phyloP scores from a whole-genome alignment of 176 grass and related monocot species.

The Hyparrhenia diplandra region DNA sequence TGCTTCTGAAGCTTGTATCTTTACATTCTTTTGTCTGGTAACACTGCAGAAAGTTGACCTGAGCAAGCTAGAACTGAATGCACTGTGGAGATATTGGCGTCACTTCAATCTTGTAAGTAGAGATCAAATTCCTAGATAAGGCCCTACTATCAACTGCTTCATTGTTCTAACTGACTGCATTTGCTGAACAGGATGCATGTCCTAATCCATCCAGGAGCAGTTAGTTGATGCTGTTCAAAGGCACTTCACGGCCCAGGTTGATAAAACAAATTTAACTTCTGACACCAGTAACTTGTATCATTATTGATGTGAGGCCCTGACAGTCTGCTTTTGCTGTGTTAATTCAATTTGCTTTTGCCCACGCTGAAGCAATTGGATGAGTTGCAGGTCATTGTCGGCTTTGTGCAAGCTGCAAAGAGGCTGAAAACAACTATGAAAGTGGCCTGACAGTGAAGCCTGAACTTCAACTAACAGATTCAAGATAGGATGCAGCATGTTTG shows the following conservation, averaged over 20 bases:
- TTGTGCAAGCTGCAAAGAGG: conserved; percentile 80
- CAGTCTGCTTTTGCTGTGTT: conserved; percentile 1
- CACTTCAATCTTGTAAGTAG: conserved; percentile 76
- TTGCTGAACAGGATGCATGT: conserved; percentile 45
- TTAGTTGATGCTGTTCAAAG: conserved; percentile 74
- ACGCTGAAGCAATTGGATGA: conserved; percentile 84
- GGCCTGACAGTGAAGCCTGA: conserved; percentile 14
- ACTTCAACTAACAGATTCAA: conserved; percentile 54
- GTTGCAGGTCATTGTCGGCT: conserved; percentile 64
- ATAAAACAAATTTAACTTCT: conserved; percentile 16
- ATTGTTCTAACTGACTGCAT: conserved; percentile 18
- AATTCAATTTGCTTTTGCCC: conserved; percentile 44
- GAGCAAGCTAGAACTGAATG: conserved; percentile 75
- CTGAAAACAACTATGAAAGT: conserved; percentile 55
- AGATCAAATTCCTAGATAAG: not conserved
- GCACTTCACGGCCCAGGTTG: conserved; percentile 85
- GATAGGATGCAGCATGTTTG: conserved; percentile 39
- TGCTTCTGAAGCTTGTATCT: not conserved
- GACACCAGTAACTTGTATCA: not conserved
- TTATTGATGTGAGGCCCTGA: not conserved
- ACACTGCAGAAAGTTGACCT: conserved; percentile 76
- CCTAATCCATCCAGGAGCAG: conserved; percentile 81
- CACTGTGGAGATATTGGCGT: conserved; percentile 84
- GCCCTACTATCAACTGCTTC: not conserved
- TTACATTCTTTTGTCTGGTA: not conserved